phyloP scores from a whole-genome alignment of 306 rosid genomes.

The Acacia crassicarpa region DNA sequence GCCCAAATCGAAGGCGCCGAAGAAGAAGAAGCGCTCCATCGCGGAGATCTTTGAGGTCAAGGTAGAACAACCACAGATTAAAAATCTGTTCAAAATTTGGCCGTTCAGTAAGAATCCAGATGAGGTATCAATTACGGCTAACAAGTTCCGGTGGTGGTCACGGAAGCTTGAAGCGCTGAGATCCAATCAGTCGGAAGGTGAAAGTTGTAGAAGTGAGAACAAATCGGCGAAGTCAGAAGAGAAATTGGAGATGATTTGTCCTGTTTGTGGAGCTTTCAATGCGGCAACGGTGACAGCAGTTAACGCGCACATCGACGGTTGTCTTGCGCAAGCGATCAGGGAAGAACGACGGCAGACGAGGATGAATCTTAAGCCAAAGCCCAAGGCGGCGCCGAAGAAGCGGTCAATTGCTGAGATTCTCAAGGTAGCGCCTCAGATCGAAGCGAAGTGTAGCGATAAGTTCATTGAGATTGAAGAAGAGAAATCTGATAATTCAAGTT shows the following conservation, averaged over 20 bases:
- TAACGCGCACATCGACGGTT: constrained; percentile 65
- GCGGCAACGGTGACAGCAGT: constrained; percentile 68
- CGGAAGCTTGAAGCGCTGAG: constrained; percentile 54
- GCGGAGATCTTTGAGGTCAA: constrained; percentile 69
- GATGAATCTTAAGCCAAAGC: constrained; percentile 45
- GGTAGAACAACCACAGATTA: constrained; percentile 16
- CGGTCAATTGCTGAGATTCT: constrained; percentile 92
- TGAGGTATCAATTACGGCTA: constrained; percentile 55
- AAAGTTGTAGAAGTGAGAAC: constrained; percentile 6
- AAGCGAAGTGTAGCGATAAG: constrained; percentile 25
- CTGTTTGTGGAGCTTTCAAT: constrained; percentile 65
- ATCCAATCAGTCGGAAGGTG: constrained; percentile 37
- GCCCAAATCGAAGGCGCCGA: constrained; percentile 58
- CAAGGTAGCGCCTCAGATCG: constrained; percentile 74
- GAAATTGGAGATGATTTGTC: constrained; percentile 67
- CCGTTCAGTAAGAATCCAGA: constrained; percentile 25
- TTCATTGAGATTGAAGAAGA: constrained; percentile 26
- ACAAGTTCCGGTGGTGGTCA: constrained; percentile 77
- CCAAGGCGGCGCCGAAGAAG: constrained; percentile 64
- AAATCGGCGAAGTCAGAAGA: constrained; percentile 33
- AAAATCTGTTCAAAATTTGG: constrained; percentile 31
- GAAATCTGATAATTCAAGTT: constrained; percentile 25
- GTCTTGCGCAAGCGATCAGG: constrained; percentile 52
- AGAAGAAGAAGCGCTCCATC: constrained; percentile 71
- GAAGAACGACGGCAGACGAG: constrained; percentile 46